Conservation (phyloP, 2,329 filamentous ascomycete species). For the Pseudogymnoascus sp. region DNA sequence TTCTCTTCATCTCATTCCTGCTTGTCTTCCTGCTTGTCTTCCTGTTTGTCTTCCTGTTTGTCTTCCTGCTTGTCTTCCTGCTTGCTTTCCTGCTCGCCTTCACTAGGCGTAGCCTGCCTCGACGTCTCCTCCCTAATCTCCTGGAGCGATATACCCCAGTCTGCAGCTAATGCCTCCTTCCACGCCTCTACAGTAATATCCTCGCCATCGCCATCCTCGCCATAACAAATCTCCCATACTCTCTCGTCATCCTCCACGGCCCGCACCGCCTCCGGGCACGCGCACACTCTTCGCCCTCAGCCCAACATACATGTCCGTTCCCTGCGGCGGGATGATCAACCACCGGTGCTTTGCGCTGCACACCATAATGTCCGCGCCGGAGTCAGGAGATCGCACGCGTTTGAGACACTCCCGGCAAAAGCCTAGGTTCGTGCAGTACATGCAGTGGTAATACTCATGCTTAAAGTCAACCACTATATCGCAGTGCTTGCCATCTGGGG, state of each 20-base stretch:
- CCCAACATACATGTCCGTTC: not conserved
- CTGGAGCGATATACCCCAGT: not conserved
- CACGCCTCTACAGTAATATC: not conserved
- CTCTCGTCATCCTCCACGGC: not conserved
- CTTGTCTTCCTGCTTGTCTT: no score
- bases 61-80: not conserved
- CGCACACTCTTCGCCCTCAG: not conserved
- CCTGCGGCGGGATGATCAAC: not conserved
- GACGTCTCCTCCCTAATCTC: not conserved
- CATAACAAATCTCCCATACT: not conserved
- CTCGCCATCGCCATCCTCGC: not conserved
- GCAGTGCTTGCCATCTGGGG: not conserved
- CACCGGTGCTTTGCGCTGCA: not conserved
- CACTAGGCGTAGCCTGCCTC: not conserved
- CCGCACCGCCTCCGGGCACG: not conserved
- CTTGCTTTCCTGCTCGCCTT: not conserved
- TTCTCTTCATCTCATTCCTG: not conserved
- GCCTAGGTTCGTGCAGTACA: not conserved
- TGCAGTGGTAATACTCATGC: not conserved
- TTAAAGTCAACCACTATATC: not conserved
- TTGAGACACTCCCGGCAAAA: not conserved
- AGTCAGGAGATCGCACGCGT: not conserved
- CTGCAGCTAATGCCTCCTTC: not conserved
- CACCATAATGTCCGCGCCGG: not conserved
- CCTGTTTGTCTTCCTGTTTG: no score